Conservation (phyloP, 2,329 filamentous ascomycete genomes). For the Calonectria pseudoreteaudii region DNA sequence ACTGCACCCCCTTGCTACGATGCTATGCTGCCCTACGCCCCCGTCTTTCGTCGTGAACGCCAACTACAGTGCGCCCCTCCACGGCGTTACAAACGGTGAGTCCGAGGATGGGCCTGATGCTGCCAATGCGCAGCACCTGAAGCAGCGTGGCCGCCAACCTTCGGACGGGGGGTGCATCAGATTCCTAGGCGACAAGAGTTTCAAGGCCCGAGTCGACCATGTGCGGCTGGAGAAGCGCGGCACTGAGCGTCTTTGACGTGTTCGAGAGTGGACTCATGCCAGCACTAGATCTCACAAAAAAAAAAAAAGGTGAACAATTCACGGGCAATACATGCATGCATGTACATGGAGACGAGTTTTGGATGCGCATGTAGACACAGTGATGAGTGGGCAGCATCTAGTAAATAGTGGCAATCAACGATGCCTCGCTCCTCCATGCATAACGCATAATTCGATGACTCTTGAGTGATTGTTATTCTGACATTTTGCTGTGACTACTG, state of each 20-base stretch:
- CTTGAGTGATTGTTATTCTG: too few relatives aligned
- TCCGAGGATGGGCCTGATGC: slow-evolving; percentile 57
- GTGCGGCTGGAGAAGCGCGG: slow-evolving; percentile 50
- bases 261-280: slow-evolving; percentile 39
- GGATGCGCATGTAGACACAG: neutral
- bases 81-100: slow-evolving; percentile 56
- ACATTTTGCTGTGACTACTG: too few relatives aligned
- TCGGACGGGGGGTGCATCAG: slow-evolving; percentile 48
- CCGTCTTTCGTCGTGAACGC: slow-evolving; percentile 61
- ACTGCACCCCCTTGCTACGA: slow-evolving; percentile 65
- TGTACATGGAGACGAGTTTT: neutral
- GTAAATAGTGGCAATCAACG: neutral
- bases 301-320: too few relatives aligned
- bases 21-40: slow-evolving; percentile 55
- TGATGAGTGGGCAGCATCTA: neutral
- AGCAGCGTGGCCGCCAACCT: slow-evolving; percentile 60
- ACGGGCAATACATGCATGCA: too few relatives aligned
- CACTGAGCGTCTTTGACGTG: slow-evolving; percentile 38
- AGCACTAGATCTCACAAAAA: slow-evolving; percentile 6
- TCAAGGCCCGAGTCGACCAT: slow-evolving; percentile 46
- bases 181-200: slow-evolving; percentile 48
- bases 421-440: neutral
- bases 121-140: slow-evolving; percentile 53
- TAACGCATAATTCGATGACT: neutral
- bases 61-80: slow-evolving; percentile 60